These are phyloP conservation scores for Sisymbrium altissimum DNA, from an alignment of 345 rosid species.

Conservation along the genomic window DNA sequence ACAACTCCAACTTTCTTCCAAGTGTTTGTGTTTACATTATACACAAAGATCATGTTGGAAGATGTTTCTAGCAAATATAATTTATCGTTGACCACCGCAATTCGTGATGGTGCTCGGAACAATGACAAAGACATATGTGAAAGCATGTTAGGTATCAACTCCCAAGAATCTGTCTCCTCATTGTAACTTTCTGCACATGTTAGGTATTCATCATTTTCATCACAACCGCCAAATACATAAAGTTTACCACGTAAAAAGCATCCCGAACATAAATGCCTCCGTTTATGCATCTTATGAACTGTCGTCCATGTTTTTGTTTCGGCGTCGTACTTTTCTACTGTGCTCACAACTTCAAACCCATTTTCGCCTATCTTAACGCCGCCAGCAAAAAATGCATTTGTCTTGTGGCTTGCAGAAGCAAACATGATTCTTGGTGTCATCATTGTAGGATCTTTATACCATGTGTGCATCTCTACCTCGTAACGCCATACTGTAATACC, in stretches of 20 bases:
- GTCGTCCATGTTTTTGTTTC: slow-evolving; percentile 53
- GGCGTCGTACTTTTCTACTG: slow-evolving; percentile 58
- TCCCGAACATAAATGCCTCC: slow-evolving; percentile 51
- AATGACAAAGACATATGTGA: slow-evolving; percentile 34
- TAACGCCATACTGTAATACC: slow-evolving; percentile 58
- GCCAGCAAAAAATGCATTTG: slow-evolving; percentile 59
- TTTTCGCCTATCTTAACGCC: slow-evolving; percentile 34
- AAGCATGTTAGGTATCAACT: slow-evolving; percentile 47
- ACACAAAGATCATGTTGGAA: slow-evolving; percentile 49
- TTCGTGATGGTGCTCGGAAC: slow-evolving; percentile 57
- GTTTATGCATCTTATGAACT: slow-evolving; percentile 43
- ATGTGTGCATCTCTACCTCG: slow-evolving; percentile 29
- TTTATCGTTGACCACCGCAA: slow-evolving; percentile 56
- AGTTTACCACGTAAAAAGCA: slow-evolving; percentile 62
- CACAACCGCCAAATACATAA: slow-evolving; percentile 61
- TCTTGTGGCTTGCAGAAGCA: slow-evolving; percentile 60
- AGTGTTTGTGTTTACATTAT: slow-evolving; percentile 42
- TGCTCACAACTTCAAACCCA: slow-evolving; percentile 39
- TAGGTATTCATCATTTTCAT: slow-evolving; percentile 38
- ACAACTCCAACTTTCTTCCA: slow-evolving; percentile 61
- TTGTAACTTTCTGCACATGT: slow-evolving; percentile 29
- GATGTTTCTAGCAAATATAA: slow-evolving; percentile 60
- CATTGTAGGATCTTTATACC: slow-evolving; percentile 32
- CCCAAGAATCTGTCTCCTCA: slow-evolving; percentile 45
- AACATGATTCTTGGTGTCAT: slow-evolving; percentile 51